Evolutionary conservation across 148 eudicot genomes (phyloP).

Genomic region (Vaccinium macrocarpon): DNA sequence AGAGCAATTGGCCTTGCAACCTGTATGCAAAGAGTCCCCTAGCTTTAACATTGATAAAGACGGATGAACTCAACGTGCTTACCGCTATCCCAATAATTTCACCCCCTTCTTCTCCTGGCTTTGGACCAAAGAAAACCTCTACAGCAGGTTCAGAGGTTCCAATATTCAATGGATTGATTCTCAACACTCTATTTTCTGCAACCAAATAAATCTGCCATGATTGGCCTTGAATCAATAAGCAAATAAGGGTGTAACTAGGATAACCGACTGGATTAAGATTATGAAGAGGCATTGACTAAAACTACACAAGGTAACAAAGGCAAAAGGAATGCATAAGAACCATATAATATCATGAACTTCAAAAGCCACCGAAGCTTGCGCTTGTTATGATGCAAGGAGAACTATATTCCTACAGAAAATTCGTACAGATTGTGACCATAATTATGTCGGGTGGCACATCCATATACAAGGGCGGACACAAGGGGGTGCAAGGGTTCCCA

Average conservation of each 20-base stretch:
- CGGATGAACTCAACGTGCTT: slow-evolving; percentile 58
- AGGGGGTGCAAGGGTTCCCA: too few species aligned
- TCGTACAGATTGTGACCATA: neutral
- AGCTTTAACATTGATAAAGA: slow-evolving; percentile 53
- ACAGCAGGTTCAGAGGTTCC: slow-evolving; percentile 45
- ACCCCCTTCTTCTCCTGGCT: slow-evolving; percentile 32
- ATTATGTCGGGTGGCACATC: too few species aligned
- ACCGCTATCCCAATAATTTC: slow-evolving; percentile 73
- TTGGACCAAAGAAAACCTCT: slow-evolving; percentile 59
- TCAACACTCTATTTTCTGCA: slow-evolving; percentile 73
- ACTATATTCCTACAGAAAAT: too few species aligned
- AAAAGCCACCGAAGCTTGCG: neutral
- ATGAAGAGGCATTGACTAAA: neutral
- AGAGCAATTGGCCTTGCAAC: slow-evolving; percentile 50
- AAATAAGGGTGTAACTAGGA: neutral
- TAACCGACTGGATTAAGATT: neutral
- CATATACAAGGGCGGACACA: too few species aligned
- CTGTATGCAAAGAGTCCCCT: slow-evolving; percentile 68
- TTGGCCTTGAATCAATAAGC: slow-evolving; percentile 6
- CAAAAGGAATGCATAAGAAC: neutral
- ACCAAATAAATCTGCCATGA: slow-evolving; percentile 71
- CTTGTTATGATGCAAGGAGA: neutral
- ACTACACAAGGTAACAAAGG: neutral
- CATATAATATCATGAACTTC: neutral
- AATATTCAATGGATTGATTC: slow-evolving; percentile 38